Evolutionary conservation across 495 filamentous ascomycete species (phyloP).

Genomic region (Xylona heveae): DNA sequence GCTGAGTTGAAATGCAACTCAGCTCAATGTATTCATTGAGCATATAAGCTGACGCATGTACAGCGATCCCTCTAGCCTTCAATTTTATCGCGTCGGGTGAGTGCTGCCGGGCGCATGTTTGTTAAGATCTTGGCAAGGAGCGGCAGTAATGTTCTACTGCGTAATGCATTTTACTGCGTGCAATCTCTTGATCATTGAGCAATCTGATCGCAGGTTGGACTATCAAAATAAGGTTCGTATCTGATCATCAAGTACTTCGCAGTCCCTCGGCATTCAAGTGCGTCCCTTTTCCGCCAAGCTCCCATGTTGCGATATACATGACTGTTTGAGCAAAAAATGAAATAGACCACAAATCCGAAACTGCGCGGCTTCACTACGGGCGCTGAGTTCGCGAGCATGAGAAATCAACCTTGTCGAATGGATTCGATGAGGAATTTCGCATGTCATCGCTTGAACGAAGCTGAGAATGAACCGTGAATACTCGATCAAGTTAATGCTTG

Average conservation of each 20-base stretch:
- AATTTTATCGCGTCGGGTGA: constrained; percentile 76
- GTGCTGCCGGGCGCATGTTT: constrained; percentile 18
- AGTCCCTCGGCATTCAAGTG: too few relatives aligned
- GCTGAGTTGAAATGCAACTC: constrained; percentile 3
- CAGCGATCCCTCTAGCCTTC: constrained; percentile 50
- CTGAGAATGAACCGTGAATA: constrained; percentile 82
- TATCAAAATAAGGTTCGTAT: constrained; percentile 27
- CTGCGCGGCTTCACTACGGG: constrained; percentile 70
- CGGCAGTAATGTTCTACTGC: constrained; percentile 11
- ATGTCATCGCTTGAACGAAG: constrained; percentile 26
- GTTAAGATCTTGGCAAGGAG: constrained; percentile 7
- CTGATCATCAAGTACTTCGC: too few relatives aligned
- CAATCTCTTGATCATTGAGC: constrained; percentile 1
- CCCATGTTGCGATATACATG: too few relatives aligned
- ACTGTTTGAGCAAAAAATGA: too few relatives aligned
- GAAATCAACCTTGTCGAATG: constrained; percentile 3
- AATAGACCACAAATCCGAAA: too few relatives aligned
- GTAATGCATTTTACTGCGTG: neutral
- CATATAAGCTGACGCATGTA: constrained; percentile 9
- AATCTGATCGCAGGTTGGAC: constrained; percentile 1
- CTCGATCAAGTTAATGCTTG: constrained; percentile 94
- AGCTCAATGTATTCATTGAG: neutral
- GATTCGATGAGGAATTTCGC: neutral
- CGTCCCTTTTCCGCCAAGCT: too few relatives aligned
- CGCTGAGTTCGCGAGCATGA: constrained; percentile 31